Evolutionary conservation across 176 grass and related monocot genomes (phyloP), one percentile per base, ranked within the genome.

Genomic region (Paspalum notatum): DNA sequence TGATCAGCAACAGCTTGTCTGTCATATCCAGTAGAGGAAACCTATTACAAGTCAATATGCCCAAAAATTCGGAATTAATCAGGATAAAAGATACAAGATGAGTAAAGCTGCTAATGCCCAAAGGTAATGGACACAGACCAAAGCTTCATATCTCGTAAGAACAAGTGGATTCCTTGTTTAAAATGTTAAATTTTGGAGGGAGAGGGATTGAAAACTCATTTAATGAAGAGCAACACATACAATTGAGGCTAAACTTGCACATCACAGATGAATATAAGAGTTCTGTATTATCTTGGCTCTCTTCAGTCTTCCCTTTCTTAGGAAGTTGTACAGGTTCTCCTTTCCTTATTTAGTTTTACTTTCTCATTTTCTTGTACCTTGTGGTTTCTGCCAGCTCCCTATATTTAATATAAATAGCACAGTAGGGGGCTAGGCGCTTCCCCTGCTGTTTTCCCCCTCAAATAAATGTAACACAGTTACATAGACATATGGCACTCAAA

Each of bases 1-100:
- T 97, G 94, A 82, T 97, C 91, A 58, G 91, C 94, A 56, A 94
- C 94, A 85, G 68, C 85, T 82, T 93, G 90, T 61, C 91, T 95
- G 52, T 99, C 85, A 80, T 93, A 99, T 88, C 97, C 91, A 82
- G 97, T 1, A 78, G 90, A 76, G 18, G 93, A 89, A 78, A 99
- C 93, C 93, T 99, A 66, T 64, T 50, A 77, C 50, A 68, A 62
- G 18, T 5, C 51, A 68, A 24, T 21, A 66, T 51, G 27, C 32
- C 26, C 26, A 63, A n/a, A 4, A 67, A 42, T 40, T 79, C 13
- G 67, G 62, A 62, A 66, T 22, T 46, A 53, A 53, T 63, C 20
- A 84, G 69, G 61, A 71, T 55, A 70, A 62, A 24, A 27, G 15
- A 69, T 18, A 51, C 25, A 79, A 54, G 52, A 74, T 56, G 1